A percentile compares a stretch with the other conserved stretches of the same genome.
phyloP scores from a whole-genome alignment of 2,329 filamentous ascomycete species.

The Cordyceps fumosorosea region DNA sequence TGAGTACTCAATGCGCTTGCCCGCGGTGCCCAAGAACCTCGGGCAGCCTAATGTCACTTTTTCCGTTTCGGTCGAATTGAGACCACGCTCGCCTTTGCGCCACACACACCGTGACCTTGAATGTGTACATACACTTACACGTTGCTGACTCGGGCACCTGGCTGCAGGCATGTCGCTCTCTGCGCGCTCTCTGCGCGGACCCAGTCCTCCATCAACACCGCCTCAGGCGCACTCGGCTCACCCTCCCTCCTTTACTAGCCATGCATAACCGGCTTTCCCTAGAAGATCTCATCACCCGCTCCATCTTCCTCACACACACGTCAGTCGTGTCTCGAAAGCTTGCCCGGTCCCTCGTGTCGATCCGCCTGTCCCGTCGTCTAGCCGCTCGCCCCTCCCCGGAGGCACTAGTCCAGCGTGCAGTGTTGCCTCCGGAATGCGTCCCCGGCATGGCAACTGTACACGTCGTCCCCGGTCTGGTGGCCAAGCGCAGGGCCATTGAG shows the following conservation, averaged over 20 bases:
- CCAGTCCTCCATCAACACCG: slow-evolving; percentile 60
- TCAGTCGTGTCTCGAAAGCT: slow-evolving; percentile 58
- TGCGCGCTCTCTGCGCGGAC: slow-evolving; percentile 55
- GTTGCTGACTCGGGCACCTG: slow-evolving; percentile 6
- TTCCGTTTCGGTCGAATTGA: not conserved
- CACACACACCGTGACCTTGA: not conserved
- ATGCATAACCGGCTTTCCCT: slow-evolving; percentile 53
- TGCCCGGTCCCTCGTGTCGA: slow-evolving; percentile 56
- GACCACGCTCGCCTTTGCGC: slow-evolving; percentile 3
- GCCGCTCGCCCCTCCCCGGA: slow-evolving; percentile 53
- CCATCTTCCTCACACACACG: slow-evolving; percentile 62
- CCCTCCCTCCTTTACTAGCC: slow-evolving; percentile 49
- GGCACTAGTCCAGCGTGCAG: slow-evolving; percentile 54
- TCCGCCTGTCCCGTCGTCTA: slow-evolving; percentile 57
- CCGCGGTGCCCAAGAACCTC: not conserved
- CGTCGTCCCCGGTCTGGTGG: slow-evolving; percentile 56
- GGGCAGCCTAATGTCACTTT: slow-evolving; percentile 2
- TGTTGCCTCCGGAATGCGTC: slow-evolving; percentile 59
- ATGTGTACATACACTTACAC: slow-evolving; percentile 1
- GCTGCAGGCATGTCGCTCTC: slow-evolving; percentile 51
- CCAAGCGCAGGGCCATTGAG: slow-evolving; percentile 56
- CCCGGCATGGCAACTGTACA: slow-evolving; percentile 34
- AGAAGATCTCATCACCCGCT: slow-evolving; percentile 54
- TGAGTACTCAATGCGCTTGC: slow-evolving; percentile 29
- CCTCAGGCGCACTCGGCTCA: slow-evolving; percentile 47